Evolutionary conservation across 768 basidiomycete genomes (phyloP), one percentile per base, ranked within the genome.

Genomic region (Russula olivacea): DNA sequence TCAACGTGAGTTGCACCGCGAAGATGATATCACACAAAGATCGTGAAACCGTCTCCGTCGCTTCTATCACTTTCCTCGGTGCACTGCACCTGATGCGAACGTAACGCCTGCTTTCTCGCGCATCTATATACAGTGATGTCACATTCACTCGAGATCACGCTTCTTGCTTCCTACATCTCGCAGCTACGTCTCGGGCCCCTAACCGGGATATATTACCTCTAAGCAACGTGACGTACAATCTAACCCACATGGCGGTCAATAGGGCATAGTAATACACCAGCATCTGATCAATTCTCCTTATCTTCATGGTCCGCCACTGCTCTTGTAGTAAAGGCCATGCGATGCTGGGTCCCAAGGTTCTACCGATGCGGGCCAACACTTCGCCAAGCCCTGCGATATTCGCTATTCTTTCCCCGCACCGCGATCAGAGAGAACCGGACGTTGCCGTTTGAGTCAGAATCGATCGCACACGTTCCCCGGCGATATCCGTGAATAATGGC

Each of bases 91-190:
- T 60, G 21, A 36, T 12, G 12, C 36, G 36, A 12, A 60, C 56
- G 58, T 64, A 60, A 60, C 55, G 17, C 23, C 59, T 58, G 48
- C 3, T 45, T 30, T 60, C n/a, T 41, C 54, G 40, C 53, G 48
- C 53, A 41, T 43, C 5, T 34, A 57, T 32, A n/a, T n/a, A 8
- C 55, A 25, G 9, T 7, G 32, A 45, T 28, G 45, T 49, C 52
- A 63, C 51, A 59, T 55, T 25, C 45, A 41, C 53, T 38, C 47
- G 19, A 55, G 14, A 30, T 40, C 38, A 25, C 17, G 47, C 58
- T 64, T 63, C 57, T 28, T 48, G 25, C 45, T 47, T 54, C 36
- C 52, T 23, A 47, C 21, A 38, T 61, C 30, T 57, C 28, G 15
- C 48, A 41, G 25, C 15, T 11, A 43, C 34, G 19, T 62, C 40